phyloP scores from a whole-genome alignment of 169 alveolate species.

The Eimeria sp. region DNA sequence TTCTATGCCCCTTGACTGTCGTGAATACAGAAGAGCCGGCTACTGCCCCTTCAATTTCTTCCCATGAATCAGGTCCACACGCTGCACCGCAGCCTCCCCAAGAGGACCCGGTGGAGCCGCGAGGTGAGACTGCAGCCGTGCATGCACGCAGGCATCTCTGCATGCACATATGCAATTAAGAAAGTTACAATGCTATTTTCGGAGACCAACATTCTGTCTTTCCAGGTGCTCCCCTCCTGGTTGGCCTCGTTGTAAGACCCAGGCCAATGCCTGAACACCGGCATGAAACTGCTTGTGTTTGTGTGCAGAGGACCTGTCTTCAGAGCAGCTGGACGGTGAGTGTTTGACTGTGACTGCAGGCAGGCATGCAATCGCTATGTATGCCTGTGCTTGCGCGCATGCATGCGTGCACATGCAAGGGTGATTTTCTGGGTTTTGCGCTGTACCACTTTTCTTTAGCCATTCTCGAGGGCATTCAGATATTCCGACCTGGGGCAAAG shows the following conservation, averaged over 20 bases:
- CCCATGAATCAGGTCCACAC: neutral
- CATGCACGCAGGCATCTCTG: neutral
- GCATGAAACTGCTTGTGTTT: neutral
- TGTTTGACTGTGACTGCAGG: neutral
- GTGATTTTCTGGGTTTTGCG: neutral
- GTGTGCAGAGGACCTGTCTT: neutral
- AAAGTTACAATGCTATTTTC: neutral
- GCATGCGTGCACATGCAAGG: neutral
- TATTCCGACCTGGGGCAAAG: neutral
- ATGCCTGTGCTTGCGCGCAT: neutral
- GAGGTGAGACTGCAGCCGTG: neutral
- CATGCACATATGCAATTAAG: no score
- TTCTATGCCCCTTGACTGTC: neutral
- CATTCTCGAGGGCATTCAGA: slow-evolving; percentile 9
- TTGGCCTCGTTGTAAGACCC: neutral
- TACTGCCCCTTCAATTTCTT: neutral
- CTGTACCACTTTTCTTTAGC: neutral
- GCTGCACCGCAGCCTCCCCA: neutral
- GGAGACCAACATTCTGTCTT: neutral
- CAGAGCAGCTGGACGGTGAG: neutral
- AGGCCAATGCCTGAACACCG: neutral
- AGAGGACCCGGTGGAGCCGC: neutral
- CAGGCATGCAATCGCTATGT: neutral
- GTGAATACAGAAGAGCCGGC: neutral
- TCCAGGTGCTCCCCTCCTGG: neutral